phyloP scores from a whole-genome alignment of 2,329 filamentous ascomycete genomes.

The Alternaria postmessia region DNA sequence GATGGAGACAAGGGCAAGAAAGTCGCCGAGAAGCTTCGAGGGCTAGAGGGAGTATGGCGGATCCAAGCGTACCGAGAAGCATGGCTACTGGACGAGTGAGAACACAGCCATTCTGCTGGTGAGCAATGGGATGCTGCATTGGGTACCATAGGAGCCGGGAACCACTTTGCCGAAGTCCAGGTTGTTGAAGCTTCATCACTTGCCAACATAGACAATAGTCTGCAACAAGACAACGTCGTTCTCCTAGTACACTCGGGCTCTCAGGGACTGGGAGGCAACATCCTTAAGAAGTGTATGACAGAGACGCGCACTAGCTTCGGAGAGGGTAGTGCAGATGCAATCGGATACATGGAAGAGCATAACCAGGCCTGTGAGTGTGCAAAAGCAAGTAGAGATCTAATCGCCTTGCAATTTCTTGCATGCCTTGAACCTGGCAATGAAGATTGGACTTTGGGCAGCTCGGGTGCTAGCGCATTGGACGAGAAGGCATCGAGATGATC shows the following conservation, averaged over 20 bases:
- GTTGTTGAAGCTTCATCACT: slow-evolving; percentile 42
- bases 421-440: slow-evolving; percentile 47
- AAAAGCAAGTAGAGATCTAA: slow-evolving; percentile 47
- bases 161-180: slow-evolving; percentile 52
- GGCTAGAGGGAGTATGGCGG: slow-evolving; percentile 49
- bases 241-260: slow-evolving; percentile 52
- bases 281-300: slow-evolving; percentile 42
- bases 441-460: slow-evolving; percentile 26
- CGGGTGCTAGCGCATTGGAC: slow-evolving; percentile 2
- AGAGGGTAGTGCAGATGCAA: slow-evolving; percentile 33
- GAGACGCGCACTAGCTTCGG: slow-evolving; percentile 36
- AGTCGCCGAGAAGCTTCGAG: slow-evolving; percentile 47
- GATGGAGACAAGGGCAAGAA: slow-evolving; percentile 46
- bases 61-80: slow-evolving; percentile 30
- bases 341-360: slow-evolving; percentile 47
- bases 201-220: slow-evolving; percentile 12
- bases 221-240: slow-evolving; percentile 43
- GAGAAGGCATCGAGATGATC: slow-evolving; percentile 18
- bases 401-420: slow-evolving; percentile 49
- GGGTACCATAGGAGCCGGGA: slow-evolving; percentile 51
- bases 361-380: slow-evolving; percentile 50
- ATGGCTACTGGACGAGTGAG: slow-evolving; percentile 38
- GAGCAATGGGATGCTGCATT: slow-evolving; percentile 43
- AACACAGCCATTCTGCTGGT: slow-evolving; percentile 34
- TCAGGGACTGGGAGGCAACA: slow-evolving; percentile 45